phyloP scores from a whole-genome alignment of 2,329 filamentous ascomycete genomes.

The Cyanodermella asteris region DNA sequence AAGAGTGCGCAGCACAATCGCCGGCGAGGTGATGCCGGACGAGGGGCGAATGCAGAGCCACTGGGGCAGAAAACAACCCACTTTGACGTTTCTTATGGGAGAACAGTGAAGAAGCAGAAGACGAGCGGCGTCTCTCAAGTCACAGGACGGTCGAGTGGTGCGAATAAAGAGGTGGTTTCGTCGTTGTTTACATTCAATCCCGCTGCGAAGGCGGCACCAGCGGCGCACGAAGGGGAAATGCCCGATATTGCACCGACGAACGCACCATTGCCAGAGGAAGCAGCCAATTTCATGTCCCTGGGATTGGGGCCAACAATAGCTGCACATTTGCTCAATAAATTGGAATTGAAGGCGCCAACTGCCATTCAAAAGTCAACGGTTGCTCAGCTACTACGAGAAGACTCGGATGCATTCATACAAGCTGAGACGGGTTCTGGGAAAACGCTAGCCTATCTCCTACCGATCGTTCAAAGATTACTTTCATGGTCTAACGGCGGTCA shows the following conservation, averaged over 20 bases:
- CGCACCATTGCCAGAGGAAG: constrained; percentile 64
- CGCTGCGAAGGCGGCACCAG: constrained; percentile 36
- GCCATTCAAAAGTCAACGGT: constrained; percentile 86
- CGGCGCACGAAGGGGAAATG: constrained; percentile 20
- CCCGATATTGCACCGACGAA: constrained; percentile 43
- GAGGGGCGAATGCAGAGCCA: background rate
- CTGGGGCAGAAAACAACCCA: no score
- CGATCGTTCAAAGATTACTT: constrained; percentile 74
- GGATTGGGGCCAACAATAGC: constrained; percentile 65
- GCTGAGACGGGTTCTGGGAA: constrained; percentile 96
- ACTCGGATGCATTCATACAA: constrained; percentile 85
- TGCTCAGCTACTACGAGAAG: constrained; percentile 53
- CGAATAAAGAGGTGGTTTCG: constrained; percentile 54
- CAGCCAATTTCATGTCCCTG: constrained; percentile 67
- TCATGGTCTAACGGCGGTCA: constrained; percentile 37
- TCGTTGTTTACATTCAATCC: constrained; percentile 88
- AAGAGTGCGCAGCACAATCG: constrained; percentile 36
- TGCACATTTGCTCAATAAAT: constrained; percentile 61
- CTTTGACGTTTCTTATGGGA: constrained; percentile 1
- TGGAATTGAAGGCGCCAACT: constrained; percentile 75
- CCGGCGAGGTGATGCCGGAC: constrained; percentile 15
- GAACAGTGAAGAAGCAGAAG: constrained; percentile 14
- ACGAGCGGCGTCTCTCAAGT: constrained; percentile 8
- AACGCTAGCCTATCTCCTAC: constrained; percentile 84
- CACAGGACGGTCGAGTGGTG: no score